phyloP scores from a whole-genome alignment of 2,329 filamentous ascomycete species.

The Chaetomium sp. region DNA sequence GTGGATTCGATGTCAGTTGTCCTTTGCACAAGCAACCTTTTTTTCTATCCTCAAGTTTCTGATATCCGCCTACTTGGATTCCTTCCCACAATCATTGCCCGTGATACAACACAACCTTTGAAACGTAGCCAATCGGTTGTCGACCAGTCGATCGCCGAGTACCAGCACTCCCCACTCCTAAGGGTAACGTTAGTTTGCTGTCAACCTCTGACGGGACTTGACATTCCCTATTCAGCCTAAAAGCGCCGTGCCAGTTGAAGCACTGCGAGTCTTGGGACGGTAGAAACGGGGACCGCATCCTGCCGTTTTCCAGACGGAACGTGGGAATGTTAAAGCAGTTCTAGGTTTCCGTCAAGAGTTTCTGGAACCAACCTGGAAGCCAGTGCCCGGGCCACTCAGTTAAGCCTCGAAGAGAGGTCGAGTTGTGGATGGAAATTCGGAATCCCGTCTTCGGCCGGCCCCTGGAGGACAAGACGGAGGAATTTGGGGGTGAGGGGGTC shows the following conservation, averaged over 20 bases:
- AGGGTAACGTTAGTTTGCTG: not conserved
- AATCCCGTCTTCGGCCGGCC: constrained; percentile 8
- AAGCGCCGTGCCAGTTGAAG: constrained; percentile 8
- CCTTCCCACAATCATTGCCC: too few species aligned
- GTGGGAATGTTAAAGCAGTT: too few species aligned
- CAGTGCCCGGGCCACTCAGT: not conserved
- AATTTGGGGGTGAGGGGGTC: constrained; percentile 1
- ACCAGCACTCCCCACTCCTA: too few species aligned
- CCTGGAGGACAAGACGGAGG: constrained; percentile 9
- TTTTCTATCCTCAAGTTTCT: too few species aligned
- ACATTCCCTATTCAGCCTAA: constrained; percentile 19
- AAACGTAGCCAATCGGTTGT: too few species aligned
- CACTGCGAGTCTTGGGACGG: not conserved
- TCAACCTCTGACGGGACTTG: constrained; percentile 14
- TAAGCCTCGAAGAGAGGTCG: not conserved
- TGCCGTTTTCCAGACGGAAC: constrained; percentile 12
- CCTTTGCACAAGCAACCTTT: too few species aligned
- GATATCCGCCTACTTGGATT: too few species aligned
- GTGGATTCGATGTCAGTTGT: too few species aligned
- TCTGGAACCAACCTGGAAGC: not conserved
- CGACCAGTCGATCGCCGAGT: too few species aligned
- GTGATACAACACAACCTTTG: too few species aligned
- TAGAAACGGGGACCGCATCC: not conserved
- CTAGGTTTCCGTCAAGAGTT: too few species aligned
- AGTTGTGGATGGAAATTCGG: constrained; percentile 17